These are phyloP conservation scores for Trametes villosa DNA, from an alignment of 768 basidiomycete species.

Conservation along the genomic window DNA sequence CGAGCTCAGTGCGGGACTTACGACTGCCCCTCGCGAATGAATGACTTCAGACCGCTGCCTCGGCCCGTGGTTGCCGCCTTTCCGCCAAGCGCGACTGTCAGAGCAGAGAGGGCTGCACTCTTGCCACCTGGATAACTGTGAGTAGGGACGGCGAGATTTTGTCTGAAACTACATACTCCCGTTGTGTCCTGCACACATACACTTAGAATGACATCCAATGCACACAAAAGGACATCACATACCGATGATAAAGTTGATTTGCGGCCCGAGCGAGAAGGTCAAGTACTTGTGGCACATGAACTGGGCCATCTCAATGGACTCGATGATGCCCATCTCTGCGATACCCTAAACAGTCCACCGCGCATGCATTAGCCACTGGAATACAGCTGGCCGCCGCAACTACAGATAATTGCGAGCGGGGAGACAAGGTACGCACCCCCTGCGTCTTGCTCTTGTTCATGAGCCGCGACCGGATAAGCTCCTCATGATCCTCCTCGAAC, in stretches of 20 bases:
- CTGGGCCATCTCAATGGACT: conserved; percentile 82
- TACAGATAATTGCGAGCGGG: not conserved
- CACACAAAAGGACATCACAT: conserved; percentile 27
- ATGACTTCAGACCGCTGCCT: conserved; percentile 80
- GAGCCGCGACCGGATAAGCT: conserved; percentile 57
- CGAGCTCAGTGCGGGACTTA: conserved; percentile 41
- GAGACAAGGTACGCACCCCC: conserved; percentile 45
- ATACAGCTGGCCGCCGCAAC: not conserved
- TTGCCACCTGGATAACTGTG: conserved; percentile 71
- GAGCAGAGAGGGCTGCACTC: conserved; percentile 91
- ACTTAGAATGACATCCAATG: not conserved
- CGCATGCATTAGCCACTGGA: no score
- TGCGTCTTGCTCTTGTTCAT: conserved; percentile 47
- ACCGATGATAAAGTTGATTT: conserved; percentile 98
- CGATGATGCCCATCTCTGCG: conserved; percentile 88
- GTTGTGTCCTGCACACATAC: conserved; percentile 68
- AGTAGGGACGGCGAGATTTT: not conserved
- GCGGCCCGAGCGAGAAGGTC: conserved; percentile 84
- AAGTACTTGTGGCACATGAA: conserved; percentile 96
- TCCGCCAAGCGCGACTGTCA: conserved; percentile 92
- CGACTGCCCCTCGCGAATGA: conserved; percentile 85
- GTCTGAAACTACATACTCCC: conserved; percentile 65
- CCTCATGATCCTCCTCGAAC: conserved; percentile 66
- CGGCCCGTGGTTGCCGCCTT: conserved; percentile 92
- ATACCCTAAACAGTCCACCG: conserved; percentile 64